Base-by-base conservation (phyloP, 2,329 filamentous ascomycete species). In the Exophiala oligosperma region DNA sequence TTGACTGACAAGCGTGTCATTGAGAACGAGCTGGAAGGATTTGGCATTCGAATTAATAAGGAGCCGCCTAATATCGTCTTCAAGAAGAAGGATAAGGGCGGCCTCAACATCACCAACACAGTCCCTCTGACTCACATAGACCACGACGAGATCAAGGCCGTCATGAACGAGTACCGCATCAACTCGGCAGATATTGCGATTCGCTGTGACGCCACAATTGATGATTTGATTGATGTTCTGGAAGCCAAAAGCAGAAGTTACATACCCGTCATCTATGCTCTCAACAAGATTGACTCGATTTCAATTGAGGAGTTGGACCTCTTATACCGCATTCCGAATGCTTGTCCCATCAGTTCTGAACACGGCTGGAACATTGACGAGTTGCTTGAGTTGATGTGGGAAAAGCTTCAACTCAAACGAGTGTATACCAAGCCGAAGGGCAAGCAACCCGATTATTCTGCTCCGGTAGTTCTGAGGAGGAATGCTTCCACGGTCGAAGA, bases 371-470 rank as follows among this genome's bases (percentile, higher is more conserved):
- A 99, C 75, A 77, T 99, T 61, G 94, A 99, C 72, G 94, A 99
- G 79, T 79, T 99, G 64, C 84, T 99, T 80, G 94, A 97, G 78
- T 86, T 89, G 73, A 97, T 97, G 94, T 97, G 94, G 94, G 92
- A 97, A 57, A 96, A 96, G 76, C 84, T 99, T 68, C 91, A 89
- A 70, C 82, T 99, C 60, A 87, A 91, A 68, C 85, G 94, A 68
- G 89, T 99, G 47, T 99, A 99, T 79, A 99, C 94, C 57, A 99
- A 99, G 79, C 94, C 94, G 61, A 97, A 99, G 80, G 94, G 94
- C 63, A 91, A 88, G 74, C 82, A 91, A 75, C 94, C 94, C 14
- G 94, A 99, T 76, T 99, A 99, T 77, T 86, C 87, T 58, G 81
- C 89, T 52, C 94, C 94, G 51, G 94, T 99, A 38, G 94, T 99